Evolutionary conservation across 805 yeast species (phyloP).

Genomic region (Myxozyma lipomycoides): DNA sequence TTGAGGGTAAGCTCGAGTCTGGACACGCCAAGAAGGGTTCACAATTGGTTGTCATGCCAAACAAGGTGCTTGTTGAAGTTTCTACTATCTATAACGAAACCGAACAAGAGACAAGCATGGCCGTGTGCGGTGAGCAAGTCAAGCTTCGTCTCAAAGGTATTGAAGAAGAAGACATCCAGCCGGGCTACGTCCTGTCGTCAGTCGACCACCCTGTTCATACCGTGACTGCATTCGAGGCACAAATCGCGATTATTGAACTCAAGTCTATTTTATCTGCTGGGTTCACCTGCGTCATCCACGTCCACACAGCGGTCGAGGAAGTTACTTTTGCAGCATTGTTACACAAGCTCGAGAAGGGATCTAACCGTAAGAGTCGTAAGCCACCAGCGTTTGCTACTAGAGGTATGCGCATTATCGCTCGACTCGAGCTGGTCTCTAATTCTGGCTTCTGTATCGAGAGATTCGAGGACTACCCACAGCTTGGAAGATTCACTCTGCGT

Average conservation of each 20-base stretch:
- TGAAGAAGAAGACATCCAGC: conserved; percentile 92
- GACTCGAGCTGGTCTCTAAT: conserved; percentile 59
- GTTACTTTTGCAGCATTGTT: conserved; percentile 74
- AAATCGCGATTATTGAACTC: conserved; percentile 93
- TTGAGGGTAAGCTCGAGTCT: conserved; percentile 97
- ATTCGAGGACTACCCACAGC: conserved; percentile 85
- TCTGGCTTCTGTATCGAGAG: conserved; percentile 93
- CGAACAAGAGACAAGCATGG: conserved; percentile 86
- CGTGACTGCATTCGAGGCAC: conserved; percentile 88
- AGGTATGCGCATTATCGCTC: conserved; percentile 97
- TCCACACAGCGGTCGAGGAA: conserved; percentile 97
- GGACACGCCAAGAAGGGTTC: conserved; percentile 85
- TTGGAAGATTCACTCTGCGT: conserved; percentile 97
- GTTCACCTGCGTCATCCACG: conserved; percentile 96
- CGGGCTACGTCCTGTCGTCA: conserved; percentile 89
- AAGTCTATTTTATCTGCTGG: conserved; percentile 93
- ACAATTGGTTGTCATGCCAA: conserved; percentile 85
- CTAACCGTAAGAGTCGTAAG: conserved; percentile 92
- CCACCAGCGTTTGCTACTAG: conserved; percentile 98
- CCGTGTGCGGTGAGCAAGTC: conserved; percentile 96
- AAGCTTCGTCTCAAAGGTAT: conserved; percentile 89
- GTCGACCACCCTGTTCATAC: conserved; percentile 84
- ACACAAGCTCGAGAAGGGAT: conserved; percentile 93
- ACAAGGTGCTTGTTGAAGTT: conserved; percentile 77
- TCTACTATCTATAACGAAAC: conserved; percentile 88